Conservation (phyloP, 768 basidiomycete genomes). For the Neoboletus subvelutipes region DNA sequence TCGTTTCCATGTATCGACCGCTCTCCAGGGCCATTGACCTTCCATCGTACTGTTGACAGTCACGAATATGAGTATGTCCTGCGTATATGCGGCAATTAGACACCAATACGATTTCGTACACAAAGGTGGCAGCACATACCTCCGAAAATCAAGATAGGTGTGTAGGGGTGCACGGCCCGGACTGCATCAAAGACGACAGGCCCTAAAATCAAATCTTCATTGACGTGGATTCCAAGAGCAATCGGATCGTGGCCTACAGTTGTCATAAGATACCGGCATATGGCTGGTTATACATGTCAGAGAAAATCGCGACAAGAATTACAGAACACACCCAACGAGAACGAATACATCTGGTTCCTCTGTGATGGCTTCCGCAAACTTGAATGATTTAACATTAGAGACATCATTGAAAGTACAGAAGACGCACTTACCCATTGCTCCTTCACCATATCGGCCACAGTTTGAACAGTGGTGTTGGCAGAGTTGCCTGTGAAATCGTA, state of each 20-base stretch:
- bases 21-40: slow-evolving; percentile 57
- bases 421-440: slow-evolving; percentile 63
- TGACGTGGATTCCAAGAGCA: not conserved
- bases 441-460: slow-evolving; percentile 71
- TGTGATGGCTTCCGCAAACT: slow-evolving; percentile 77
- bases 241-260: slow-evolving; percentile 44
- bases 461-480: slow-evolving; percentile 71
- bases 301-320: not conserved
- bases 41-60: slow-evolving; percentile 27
- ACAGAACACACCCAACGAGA: slow-evolving; percentile 54
- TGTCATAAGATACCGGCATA: slow-evolving; percentile 74
- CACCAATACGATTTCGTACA: not conserved
- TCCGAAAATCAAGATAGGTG: slow-evolving; percentile 83
- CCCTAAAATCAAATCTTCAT: slow-evolving; percentile 43
- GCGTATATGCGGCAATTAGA: not conserved
- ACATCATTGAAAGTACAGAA: not conserved
- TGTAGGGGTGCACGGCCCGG: slow-evolving; percentile 66
- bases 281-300: slow-evolving; percentile 48
- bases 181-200: slow-evolving; percentile 71
- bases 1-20: slow-evolving; percentile 90
- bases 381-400: not conserved
- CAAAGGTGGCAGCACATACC: slow-evolving; percentile 34
- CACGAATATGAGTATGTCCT: slow-evolving; percentile 51
- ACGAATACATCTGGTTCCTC: slow-evolving; percentile 85
- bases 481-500: slow-evolving; percentile 76